A percentile compares a stretch with the other conserved stretches of the same genome.
Conservation (phyloP, 2,329 filamentous ascomycete genomes). For the Tolypocladium amazonense region DNA sequence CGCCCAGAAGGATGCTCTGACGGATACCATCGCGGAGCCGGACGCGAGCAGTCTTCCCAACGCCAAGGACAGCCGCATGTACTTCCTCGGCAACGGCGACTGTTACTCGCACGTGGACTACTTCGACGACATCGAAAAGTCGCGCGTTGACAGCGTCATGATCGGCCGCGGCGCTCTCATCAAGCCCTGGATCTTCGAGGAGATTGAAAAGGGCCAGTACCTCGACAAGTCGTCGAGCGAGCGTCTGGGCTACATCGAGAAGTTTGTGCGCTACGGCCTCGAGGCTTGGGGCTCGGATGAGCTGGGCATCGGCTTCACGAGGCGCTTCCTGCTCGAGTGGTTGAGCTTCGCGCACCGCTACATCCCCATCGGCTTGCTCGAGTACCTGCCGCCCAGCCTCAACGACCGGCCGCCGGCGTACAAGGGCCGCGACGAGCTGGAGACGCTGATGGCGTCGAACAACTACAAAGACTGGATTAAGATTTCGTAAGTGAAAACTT, state of each 20-base stretch:
- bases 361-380: conserved; percentile 78
- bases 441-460: conserved; percentile 81
- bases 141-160: conserved; percentile 89
- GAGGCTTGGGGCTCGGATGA: conserved; percentile 96
- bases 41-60: conserved; percentile 66
- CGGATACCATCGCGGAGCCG: conserved; percentile 68
- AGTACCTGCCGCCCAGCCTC: conserved; percentile 76
- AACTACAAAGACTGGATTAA: conserved; percentile 99
- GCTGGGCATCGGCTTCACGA: conserved; percentile 79
- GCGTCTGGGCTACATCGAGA: conserved; percentile 75
- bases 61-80: conserved; percentile 57
- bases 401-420: conserved; percentile 85
- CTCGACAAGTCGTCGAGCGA: conserved; percentile 89
- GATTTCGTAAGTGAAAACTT: conserved; percentile 60
- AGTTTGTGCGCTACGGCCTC: conserved; percentile 81
- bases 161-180: conserved; percentile 90
- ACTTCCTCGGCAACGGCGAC: conserved; percentile 94
- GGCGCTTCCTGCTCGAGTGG: conserved; percentile 91
- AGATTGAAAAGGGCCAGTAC: conserved; percentile 85
- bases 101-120: conserved; percentile 92
- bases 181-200: conserved; percentile 98
- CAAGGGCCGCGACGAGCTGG: conserved; percentile 75
- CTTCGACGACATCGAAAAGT: conserved; percentile 62
- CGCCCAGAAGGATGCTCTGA: conserved; percentile 49
- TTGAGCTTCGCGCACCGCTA: conserved; percentile 90